phyloP scores from a whole-genome alignment of 2,329 filamentous ascomycete species.

The Alternaria solani region DNA sequence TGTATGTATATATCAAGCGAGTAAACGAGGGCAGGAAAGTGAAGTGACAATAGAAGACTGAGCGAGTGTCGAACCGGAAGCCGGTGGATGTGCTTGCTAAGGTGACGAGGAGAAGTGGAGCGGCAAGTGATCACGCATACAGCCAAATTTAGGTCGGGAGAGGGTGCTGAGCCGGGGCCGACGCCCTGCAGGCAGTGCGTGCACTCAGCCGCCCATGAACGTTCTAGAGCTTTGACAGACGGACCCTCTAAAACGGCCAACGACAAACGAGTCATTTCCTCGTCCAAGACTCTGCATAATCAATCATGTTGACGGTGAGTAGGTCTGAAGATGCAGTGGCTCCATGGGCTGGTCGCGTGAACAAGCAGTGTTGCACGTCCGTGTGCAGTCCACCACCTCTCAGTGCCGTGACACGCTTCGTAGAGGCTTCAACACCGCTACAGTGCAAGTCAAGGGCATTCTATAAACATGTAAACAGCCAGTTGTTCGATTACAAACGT shows the following conservation, averaged over 20 bases:
- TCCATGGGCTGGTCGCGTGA: background rate
- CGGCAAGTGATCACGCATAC: constrained; percentile 6
- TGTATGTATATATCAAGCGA: constrained; percentile 9
- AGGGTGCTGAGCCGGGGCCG: background rate
- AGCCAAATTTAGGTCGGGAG: constrained; percentile 7
- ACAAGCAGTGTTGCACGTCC: background rate
- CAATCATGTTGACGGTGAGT: background rate
- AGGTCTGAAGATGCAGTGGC: background rate
- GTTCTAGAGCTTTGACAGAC: background rate
- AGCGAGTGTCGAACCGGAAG: constrained; percentile 11
- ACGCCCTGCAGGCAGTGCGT: background rate
- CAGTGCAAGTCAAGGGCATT: background rate
- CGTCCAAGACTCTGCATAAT: background rate
- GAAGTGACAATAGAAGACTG: constrained; percentile 8
- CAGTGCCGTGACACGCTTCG: background rate
- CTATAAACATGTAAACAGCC: background rate
- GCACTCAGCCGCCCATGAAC: background rate
- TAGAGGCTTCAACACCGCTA: background rate
- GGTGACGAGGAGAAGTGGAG: background rate
- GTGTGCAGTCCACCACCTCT: background rate
- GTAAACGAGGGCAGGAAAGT: constrained; percentile 7
- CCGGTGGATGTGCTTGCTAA: constrained; percentile 1
- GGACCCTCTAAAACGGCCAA: background rate
- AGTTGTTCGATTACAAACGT: background rate
- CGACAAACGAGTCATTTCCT: background rate